Evolutionary conservation across 768 basidiomycete species (phyloP).

Genomic region (Leucogyrophana mollusca): DNA sequence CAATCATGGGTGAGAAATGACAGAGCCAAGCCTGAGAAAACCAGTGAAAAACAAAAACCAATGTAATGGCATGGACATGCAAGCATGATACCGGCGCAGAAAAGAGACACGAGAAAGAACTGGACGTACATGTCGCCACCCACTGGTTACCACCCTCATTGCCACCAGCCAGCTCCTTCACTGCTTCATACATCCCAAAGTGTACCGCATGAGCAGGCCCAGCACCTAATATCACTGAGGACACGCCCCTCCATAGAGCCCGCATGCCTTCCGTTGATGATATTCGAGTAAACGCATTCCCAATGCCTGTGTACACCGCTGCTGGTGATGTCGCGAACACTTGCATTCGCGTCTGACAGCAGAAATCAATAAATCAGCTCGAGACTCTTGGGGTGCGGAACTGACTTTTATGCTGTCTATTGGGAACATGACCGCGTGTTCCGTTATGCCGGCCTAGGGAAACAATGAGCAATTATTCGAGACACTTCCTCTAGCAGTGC

Average conservation of each 20-base stretch:
- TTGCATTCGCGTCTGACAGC: constrained; percentile 93
- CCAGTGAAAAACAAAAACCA: no score
- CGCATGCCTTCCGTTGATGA: constrained; percentile 91
- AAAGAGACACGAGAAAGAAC: constrained; percentile 2
- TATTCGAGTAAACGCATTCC: constrained; percentile 89
- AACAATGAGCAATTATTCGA: constrained; percentile 14
- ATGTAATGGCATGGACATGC: constrained; percentile 4
- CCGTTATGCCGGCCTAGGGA: constrained; percentile 93
- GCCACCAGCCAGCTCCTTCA: constrained; percentile 91
- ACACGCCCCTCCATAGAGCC: constrained; percentile 93
- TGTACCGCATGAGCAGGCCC: constrained; percentile 98
- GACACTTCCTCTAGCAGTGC: not conserved
- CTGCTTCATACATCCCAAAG: constrained; percentile 92
- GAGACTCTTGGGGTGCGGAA: constrained; percentile 3
- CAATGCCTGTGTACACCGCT: constrained; percentile 85
- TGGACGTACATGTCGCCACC: constrained; percentile 80
- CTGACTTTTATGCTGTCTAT: constrained; percentile 96
- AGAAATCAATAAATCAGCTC: not conserved
- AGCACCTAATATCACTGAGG: constrained; percentile 92
- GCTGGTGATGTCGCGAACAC: constrained; percentile 86
- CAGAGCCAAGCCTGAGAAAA: not conserved
- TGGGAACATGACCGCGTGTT: constrained; percentile 99
- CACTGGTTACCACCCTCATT: constrained; percentile 78
- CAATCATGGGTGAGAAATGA: constrained; percentile 10
- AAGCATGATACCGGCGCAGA: constrained; percentile 1